These are phyloP conservation scores for Trichophyton rubrum DNA, from an alignment of 2,329 filamentous ascomycete species.

Conservation along the genomic window DNA sequence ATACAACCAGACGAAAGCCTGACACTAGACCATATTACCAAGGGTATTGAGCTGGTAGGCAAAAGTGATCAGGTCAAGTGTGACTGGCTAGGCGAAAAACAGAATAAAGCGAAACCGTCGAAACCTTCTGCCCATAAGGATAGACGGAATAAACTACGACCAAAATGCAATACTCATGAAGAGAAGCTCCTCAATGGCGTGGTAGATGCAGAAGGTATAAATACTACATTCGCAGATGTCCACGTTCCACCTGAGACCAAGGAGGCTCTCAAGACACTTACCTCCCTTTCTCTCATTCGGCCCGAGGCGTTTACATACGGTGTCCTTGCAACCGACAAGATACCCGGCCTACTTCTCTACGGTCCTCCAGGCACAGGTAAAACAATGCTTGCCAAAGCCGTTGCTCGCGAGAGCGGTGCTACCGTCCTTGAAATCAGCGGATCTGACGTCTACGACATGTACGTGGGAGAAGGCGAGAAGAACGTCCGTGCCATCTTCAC, in stretches of 20 bases:
- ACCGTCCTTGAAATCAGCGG: slow-evolving; percentile 73
- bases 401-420: slow-evolving; percentile 53
- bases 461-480: slow-evolving; percentile 91
- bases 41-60: slow-evolving; percentile 29
- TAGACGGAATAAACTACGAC: slow-evolving; percentile 39
- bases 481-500: slow-evolving; percentile 87
- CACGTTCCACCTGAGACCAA: slow-evolving; percentile 72
- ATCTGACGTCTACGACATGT: slow-evolving; percentile 90
- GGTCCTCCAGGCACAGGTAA: slow-evolving; percentile 65
- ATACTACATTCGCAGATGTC: slow-evolving; percentile 77
- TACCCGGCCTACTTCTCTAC: slow-evolving; percentile 78
- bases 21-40: slow-evolving; percentile 27
- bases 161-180: slow-evolving; percentile 62
- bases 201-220: slow-evolving; percentile 67
- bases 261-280: slow-evolving; percentile 76
- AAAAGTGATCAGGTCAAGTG: slow-evolving; percentile 29
- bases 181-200: slow-evolving; percentile 71
- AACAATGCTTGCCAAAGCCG: slow-evolving; percentile 50
- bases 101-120: slow-evolving; percentile 21
- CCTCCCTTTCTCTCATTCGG: slow-evolving; percentile 69
- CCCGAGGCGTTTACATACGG: slow-evolving; percentile 96
- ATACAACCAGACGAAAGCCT: slow-evolving; percentile 30
- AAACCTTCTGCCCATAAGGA: slow-evolving; percentile 27
- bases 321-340: slow-evolving; percentile 78
- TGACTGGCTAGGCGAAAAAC: slow-evolving; percentile 25